A percentile compares a stretch with the other conserved stretches of the same genome.
Evolutionary conservation across 345 rosid genomes (phyloP).

Genomic region (Acer saccharum): DNA sequence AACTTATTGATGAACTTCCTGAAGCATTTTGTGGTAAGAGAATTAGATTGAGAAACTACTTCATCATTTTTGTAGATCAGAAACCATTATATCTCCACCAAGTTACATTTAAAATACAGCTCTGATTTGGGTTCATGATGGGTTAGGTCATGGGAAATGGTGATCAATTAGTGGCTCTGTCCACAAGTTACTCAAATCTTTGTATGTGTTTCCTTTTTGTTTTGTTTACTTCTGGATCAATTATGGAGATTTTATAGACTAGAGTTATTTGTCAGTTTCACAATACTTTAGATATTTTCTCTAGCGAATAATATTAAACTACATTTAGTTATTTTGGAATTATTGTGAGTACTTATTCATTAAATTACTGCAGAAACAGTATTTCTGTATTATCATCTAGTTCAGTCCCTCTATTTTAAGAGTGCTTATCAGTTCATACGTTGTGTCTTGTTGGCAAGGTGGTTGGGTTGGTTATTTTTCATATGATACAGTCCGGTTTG

Average conservation of each 20-base stretch:
- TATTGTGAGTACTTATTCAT: background rate
- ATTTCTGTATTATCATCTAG: background rate
- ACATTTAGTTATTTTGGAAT: background rate
- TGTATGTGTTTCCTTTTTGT: background rate
- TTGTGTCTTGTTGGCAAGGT: conserved; percentile 47
- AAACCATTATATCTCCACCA: background rate
- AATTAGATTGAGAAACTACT: conserved; percentile 10
- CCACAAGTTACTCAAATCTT: background rate
- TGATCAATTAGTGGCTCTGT: background rate
- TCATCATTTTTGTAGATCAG: background rate
- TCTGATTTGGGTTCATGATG: background rate
- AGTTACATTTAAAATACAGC: background rate
- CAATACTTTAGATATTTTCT: background rate
- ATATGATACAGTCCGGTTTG: conserved; percentile 88
- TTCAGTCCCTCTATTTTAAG: background rate
- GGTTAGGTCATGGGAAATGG: background rate
- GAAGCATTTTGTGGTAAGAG: conserved; percentile 81
- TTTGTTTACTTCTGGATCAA: background rate
- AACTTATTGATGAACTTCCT: conserved; percentile 80
- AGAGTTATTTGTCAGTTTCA: background rate
- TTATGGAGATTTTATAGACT: background rate
- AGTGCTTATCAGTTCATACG: background rate
- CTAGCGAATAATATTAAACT: background rate
- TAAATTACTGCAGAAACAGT: background rate
- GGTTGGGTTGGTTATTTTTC: conserved; percentile 99